A percentile compares a stretch with the other conserved stretches of the same genome.
Conservation (phyloP, 73 alveolate genomes). For the Paramecium bursaria region DNA sequence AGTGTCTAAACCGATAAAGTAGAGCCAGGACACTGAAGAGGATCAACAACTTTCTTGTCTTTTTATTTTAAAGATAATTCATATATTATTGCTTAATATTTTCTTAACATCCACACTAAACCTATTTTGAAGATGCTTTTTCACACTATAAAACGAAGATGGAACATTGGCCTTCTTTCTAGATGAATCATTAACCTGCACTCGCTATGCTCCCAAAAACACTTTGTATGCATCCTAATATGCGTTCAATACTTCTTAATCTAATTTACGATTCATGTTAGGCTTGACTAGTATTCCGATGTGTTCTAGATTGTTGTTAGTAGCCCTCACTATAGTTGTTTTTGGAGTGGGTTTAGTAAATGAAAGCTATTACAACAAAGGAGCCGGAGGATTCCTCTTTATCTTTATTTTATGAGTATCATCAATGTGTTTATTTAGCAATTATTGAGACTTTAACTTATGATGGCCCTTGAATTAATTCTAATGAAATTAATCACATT, state of each 20-base stretch:
- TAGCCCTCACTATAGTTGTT: background rate
- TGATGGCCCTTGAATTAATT: background rate
- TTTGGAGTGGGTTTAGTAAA: background rate
- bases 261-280: slow-evolving; percentile 2
- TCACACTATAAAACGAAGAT: slow-evolving; percentile 12
- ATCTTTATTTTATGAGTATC: background rate
- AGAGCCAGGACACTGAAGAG: no score
- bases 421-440: background rate
- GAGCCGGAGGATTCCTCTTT: slow-evolving; percentile 8
- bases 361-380: background rate
- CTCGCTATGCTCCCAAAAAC: background rate
- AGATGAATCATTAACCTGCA: background rate
- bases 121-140: no score
- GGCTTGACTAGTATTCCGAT: slow-evolving; percentile 42
- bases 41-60: no score
- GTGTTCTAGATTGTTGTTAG: background rate
- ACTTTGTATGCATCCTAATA: background rate
- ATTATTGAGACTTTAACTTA: background rate
- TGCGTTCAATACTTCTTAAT: background rate
- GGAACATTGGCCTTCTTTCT: slow-evolving; percentile 31
- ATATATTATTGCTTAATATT: no score
- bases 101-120: no score
- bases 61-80: no score
- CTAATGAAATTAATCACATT: background rate
- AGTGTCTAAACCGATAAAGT: no score